Conservation (phyloP, 2,329 filamentous ascomycete genomes). For the Davidsoniella eucalypti region DNA sequence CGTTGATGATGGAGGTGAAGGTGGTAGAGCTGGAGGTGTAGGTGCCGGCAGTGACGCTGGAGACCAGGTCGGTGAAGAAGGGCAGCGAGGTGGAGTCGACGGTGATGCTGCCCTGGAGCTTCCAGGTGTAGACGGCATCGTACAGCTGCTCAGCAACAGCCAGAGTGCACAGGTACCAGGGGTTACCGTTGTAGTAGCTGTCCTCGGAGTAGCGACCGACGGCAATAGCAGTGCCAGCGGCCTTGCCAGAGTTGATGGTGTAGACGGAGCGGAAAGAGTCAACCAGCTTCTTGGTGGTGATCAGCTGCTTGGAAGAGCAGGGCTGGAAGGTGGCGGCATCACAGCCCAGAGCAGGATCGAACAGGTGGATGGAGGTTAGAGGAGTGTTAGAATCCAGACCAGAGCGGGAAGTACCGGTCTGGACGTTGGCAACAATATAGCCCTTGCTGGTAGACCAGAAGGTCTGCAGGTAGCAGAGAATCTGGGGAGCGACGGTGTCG, state of each 20-base stretch:
- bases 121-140: slow-evolving; percentile 58
- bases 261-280: slow-evolving; percentile 62
- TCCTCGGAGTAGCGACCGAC: slow-evolving; percentile 58
- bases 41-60: slow-evolving; percentile 42
- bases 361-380: slow-evolving; percentile 48
- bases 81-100: slow-evolving; percentile 47
- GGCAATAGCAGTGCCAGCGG: slow-evolving; percentile 40
- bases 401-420: slow-evolving; percentile 34
- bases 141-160: slow-evolving; percentile 70
- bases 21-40: slow-evolving; percentile 33
- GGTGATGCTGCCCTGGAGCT: slow-evolving; percentile 42
- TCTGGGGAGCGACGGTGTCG: slow-evolving; percentile 46
- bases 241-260: slow-evolving; percentile 48
- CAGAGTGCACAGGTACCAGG: slow-evolving; percentile 64
- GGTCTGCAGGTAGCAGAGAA: slow-evolving; percentile 56
- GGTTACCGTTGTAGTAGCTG: slow-evolving; percentile 60
- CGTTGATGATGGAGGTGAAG: slow-evolving; percentile 39
- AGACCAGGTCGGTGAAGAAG: slow-evolving; percentile 54
- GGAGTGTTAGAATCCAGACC: slow-evolving; percentile 60
- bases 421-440: slow-evolving; percentile 52
- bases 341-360: slow-evolving; percentile 50
- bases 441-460: slow-evolving; percentile 50
- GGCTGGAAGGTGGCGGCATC: slow-evolving; percentile 62
- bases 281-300: slow-evolving; percentile 60
- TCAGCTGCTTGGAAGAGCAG: slow-evolving; percentile 50